Conservation (phyloP, 2,329 filamentous ascomycete species). For the Pyrenophora teres region DNA sequence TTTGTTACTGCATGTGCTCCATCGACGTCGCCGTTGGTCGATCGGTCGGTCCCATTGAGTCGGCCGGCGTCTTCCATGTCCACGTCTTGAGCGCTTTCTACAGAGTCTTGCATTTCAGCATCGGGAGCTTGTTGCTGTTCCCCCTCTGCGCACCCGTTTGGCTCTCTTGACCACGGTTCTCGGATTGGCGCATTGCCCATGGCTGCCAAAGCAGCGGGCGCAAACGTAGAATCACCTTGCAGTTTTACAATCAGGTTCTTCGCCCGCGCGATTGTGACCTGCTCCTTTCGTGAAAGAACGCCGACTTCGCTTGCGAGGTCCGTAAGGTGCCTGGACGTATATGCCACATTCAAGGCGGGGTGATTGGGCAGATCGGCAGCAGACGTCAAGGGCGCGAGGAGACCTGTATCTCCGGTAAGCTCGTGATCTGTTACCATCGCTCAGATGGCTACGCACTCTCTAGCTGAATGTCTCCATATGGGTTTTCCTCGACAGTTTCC, state of each 20-base stretch:
- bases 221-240: conserved; percentile 73
- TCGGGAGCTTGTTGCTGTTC: conserved; percentile 10
- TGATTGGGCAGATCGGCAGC: conserved; percentile 76
- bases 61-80: conserved; percentile 36
- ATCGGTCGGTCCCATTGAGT: conserved; percentile 18
- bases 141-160: conserved; percentile 16
- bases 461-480: conserved; percentile 72
- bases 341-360: conserved; percentile 74
- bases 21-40: conserved; percentile 20
- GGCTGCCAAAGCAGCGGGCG: conserved; percentile 60
- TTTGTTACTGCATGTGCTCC: conserved; percentile 29
- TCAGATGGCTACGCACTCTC: conserved; percentile 61
- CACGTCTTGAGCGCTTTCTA: conserved; percentile 26
- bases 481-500: conserved; percentile 69
- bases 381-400: conserved; percentile 75
- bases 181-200: conserved; percentile 44
- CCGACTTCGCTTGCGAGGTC: conserved; percentile 72
- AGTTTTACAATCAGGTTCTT: conserved; percentile 75
- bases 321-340: conserved; percentile 72
- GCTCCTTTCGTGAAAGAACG: conserved; percentile 75
- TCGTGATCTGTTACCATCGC: conserved; percentile 3
- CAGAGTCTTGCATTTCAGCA: conserved; percentile 19
- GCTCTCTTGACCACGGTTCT: conserved; percentile 19
- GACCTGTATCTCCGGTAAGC: conserved; percentile 56
- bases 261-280: conserved; percentile 71